Evolutionary conservation across 768 basidiomycete genomes (phyloP).

Genomic region (Tulasnella sp.): DNA sequence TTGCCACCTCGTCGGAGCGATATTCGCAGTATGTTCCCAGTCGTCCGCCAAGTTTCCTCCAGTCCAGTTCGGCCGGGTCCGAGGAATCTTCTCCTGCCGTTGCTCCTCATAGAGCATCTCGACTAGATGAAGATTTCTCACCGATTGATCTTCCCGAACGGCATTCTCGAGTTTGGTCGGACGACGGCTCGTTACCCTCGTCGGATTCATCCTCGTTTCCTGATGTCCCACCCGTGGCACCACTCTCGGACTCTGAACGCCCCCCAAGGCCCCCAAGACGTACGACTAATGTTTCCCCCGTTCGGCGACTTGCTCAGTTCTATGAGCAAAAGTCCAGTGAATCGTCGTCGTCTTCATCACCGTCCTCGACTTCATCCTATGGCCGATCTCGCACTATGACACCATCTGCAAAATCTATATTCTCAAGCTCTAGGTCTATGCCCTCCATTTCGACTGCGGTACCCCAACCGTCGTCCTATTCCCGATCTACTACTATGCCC

Average conservation of each 20-base stretch:
- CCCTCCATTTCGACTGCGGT: background rate
- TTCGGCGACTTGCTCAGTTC: constrained; percentile 11
- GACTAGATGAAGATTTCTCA: too few species aligned
- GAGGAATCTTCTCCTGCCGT: background rate
- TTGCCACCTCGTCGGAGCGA: background rate
- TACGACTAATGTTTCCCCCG: too few species aligned
- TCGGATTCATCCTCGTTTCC: background rate
- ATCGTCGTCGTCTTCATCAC: background rate
- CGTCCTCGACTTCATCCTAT: background rate
- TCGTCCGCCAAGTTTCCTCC: constrained; percentile 7
- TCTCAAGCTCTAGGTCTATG: constrained; percentile 4
- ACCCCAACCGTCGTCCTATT: background rate
- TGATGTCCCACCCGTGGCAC: background rate
- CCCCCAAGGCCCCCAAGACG: background rate
- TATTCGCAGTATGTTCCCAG: constrained; percentile 5
- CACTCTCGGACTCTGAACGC: background rate
- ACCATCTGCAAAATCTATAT: background rate
- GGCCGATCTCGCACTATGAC: background rate
- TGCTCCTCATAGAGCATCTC: background rate
- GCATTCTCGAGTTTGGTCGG: background rate
- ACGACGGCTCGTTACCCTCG: too few species aligned
- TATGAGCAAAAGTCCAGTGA: constrained; percentile 1
- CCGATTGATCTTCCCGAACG: too few species aligned
- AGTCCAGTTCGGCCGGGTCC: background rate
- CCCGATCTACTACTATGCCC: constrained; percentile 12